Evolutionary conservation across 805 yeast genomes (phyloP).

Genomic region (Saccharomycopsis fibuligera): DNA sequence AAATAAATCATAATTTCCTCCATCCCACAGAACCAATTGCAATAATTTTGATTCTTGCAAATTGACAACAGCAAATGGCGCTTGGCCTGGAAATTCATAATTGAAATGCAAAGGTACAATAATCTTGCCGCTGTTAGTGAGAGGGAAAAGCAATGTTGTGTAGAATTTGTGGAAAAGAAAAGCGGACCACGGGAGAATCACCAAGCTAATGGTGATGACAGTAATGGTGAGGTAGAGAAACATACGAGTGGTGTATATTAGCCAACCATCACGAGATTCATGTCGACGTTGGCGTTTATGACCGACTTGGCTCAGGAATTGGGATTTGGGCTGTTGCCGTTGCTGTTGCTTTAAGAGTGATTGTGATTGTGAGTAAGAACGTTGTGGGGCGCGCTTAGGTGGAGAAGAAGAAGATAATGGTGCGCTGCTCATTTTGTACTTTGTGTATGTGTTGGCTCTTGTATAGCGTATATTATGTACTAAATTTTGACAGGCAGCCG

Average conservation of each 20-base stretch:
- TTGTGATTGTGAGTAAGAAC: neutral
- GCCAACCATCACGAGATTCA: neutral
- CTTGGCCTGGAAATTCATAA: slow-evolving; percentile 7
- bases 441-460: no score
- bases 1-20: slow-evolving; percentile 10
- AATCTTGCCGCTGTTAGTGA: neutral
- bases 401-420: no score
- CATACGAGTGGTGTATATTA: neutral
- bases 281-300: no score
- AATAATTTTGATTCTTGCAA: neutral
- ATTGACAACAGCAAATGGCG: slow-evolving; percentile 6
- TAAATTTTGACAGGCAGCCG: no score
- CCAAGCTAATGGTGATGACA: neutral
- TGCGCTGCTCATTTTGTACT: no score
- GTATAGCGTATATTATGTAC: no score
- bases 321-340: neutral
- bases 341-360: neutral
- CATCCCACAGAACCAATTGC: neutral
- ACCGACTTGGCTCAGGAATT: no score
- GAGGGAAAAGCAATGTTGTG: neutral
- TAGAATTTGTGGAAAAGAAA: slow-evolving; percentile 16
- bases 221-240: neutral
- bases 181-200: slow-evolving; percentile 19
- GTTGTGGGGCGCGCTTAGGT: no score
- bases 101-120: slow-evolving; percentile 16